Conservation (phyloP, 169 alveolate species). For the Plasmodium gonderi region DNA sequence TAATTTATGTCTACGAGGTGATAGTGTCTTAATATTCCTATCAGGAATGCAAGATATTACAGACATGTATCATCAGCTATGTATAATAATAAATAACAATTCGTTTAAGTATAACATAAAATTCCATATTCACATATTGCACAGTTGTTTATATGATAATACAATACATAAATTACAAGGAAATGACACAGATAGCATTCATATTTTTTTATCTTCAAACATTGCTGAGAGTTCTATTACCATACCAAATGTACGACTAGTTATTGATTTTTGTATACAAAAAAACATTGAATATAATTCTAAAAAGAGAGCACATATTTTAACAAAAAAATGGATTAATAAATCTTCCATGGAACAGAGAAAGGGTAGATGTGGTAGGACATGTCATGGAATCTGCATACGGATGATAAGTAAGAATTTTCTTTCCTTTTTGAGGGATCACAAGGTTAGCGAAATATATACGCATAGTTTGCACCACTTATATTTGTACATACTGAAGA, state of each 20-base stretch:
- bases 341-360: slow-evolving; percentile 63
- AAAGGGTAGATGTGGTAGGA: slow-evolving; percentile 54
- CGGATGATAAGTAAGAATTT: slow-evolving; percentile 56
- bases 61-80: slow-evolving; percentile 45
- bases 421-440: slow-evolving; percentile 18
- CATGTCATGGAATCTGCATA: slow-evolving; percentile 57
- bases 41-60: slow-evolving; percentile 59
- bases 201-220: slow-evolving; percentile 21
- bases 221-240: slow-evolving; percentile 58
- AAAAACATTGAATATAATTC: slow-evolving; percentile 37
- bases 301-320: slow-evolving; percentile 21
- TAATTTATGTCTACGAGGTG: slow-evolving; percentile 36
- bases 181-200: not conserved
- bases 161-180: slow-evolving; percentile 14
- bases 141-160: slow-evolving; percentile 42
- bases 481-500: slow-evolving; percentile 27
- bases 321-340: slow-evolving; percentile 35
- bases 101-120: not conserved
- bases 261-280: slow-evolving; percentile 43
- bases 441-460: slow-evolving; percentile 28
- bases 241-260: slow-evolving; percentile 49
- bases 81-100: slow-evolving; percentile 9
- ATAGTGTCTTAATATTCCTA: slow-evolving; percentile 39
- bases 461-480: slow-evolving; percentile 42
- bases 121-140: slow-evolving; percentile 26